Conservation (phyloP, 257 asterid species). For the Solanum piurae region DNA sequence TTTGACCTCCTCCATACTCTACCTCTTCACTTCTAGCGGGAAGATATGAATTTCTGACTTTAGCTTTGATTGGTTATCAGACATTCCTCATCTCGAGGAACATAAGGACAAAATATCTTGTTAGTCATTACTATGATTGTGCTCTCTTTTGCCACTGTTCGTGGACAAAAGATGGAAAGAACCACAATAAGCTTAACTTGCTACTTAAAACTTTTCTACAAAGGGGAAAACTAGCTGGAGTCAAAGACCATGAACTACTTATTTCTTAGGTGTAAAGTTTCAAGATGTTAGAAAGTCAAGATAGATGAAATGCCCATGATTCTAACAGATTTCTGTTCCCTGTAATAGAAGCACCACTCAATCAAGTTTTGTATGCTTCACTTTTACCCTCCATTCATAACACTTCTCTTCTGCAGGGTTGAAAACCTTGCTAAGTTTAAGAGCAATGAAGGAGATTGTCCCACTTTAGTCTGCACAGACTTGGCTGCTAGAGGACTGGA, state of each 20-base stretch:
- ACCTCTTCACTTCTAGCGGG: neutral
- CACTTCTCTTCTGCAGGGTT: constrained; percentile 35
- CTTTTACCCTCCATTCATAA: neutral
- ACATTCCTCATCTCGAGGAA: neutral
- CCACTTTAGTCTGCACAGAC: constrained; percentile 96
- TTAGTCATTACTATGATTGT: neutral
- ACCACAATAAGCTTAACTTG: neutral
- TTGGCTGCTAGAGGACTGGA: constrained; percentile 98
- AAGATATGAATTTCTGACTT: neutral
- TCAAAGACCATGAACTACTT: neutral
- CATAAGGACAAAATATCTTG: neutral
- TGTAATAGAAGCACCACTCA: neutral
- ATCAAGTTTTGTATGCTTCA: neutral
- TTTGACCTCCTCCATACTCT: neutral
- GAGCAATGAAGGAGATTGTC: constrained; percentile 90
- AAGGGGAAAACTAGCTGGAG: neutral
- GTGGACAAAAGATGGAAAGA: neutral
- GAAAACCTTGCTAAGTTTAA: constrained; percentile 73
- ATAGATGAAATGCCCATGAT: neutral
- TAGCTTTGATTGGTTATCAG: neutral
- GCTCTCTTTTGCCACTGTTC: neutral
- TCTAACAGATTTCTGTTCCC: neutral
- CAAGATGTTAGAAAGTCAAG: neutral
- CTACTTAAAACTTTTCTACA: neutral
- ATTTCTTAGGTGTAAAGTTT: neutral